A percentile compares a stretch with the other conserved stretches of the same genome.
Conservation (phyloP, 805 yeast species). For the Saccharomycopsis synnaedendra region DNA sequence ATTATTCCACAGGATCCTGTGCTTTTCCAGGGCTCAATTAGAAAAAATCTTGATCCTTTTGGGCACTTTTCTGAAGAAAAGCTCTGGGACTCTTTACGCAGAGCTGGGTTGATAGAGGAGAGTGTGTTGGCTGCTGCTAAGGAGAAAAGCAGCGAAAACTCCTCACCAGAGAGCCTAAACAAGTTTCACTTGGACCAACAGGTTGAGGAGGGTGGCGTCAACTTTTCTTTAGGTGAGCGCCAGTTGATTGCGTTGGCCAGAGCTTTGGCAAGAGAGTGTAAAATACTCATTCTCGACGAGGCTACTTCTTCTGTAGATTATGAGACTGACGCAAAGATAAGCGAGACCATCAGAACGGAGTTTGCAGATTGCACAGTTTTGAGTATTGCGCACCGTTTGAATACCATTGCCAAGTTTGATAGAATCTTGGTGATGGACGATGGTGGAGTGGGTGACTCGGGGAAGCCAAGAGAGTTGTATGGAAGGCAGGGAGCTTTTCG, state of each 20-base stretch:
- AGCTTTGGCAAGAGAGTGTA: slow-evolving; percentile 65
- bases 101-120: slow-evolving; percentile 33
- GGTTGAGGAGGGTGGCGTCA: slow-evolving; percentile 53
- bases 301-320: slow-evolving; percentile 76
- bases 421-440: slow-evolving; percentile 57
- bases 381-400: slow-evolving; percentile 80
- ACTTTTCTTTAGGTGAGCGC: slow-evolving; percentile 57
- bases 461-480: slow-evolving; percentile 41
- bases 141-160: slow-evolving; percentile 8
- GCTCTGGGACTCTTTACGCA: slow-evolving; percentile 58
- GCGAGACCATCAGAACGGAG: slow-evolving; percentile 57
- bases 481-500: slow-evolving; percentile 27
- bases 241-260: slow-evolving; percentile 71
- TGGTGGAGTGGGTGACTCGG: slow-evolving; percentile 54
- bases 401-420: slow-evolving; percentile 62
- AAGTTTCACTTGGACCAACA: slow-evolving; percentile 47
- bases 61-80: slow-evolving; percentile 40
- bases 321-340: slow-evolving; percentile 74
- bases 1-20: slow-evolving; percentile 89
- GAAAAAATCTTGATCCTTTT: slow-evolving; percentile 74
- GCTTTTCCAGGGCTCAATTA: slow-evolving; percentile 63
- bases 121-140: slow-evolving; percentile 25
- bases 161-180: slow-evolving; percentile 29
- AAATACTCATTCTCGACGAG: slow-evolving; percentile 72
- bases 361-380: slow-evolving; percentile 62